Conservation (phyloP, 805 yeast species). For the Candida caryicola region DNA sequence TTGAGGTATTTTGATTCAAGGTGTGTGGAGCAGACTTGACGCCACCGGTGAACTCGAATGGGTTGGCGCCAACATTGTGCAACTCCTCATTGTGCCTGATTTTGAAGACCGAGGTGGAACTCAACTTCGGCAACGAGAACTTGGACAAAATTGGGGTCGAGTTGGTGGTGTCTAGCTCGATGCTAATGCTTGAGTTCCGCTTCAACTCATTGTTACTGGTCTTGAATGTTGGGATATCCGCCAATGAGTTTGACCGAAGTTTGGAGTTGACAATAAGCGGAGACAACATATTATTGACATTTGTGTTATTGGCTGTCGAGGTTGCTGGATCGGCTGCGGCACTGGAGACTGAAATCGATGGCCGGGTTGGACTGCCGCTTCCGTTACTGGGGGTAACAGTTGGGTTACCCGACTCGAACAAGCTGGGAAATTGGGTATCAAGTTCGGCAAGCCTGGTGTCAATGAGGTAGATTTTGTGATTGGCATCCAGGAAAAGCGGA, state of each 20-base stretch:
- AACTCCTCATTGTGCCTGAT: constrained; percentile 55
- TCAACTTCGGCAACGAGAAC: constrained; percentile 49
- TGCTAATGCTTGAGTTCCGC: constrained; percentile 6
- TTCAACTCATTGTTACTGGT: constrained; percentile 11
- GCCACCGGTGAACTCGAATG: constrained; percentile 13
- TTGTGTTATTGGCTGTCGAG: constrained; percentile 2
- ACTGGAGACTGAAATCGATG: constrained; percentile 4
- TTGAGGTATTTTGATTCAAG: constrained; percentile 11
- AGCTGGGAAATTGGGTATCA: constrained; percentile 15
- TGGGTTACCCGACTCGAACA: constrained; percentile 19
- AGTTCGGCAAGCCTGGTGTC: constrained; percentile 42
- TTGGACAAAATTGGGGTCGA: constrained; percentile 45
- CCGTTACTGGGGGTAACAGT: constrained; percentile 1
- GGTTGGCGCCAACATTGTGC: constrained; percentile 7
- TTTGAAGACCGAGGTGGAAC: constrained; percentile 31
- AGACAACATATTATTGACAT: constrained; percentile 9
- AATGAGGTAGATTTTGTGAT: constrained; percentile 41
- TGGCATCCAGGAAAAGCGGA: constrained; percentile 9
- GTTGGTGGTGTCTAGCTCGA: constrained; percentile 14
- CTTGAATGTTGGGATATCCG: constrained; percentile 13
- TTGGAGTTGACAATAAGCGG: constrained; percentile 8
- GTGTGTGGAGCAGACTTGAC: constrained; percentile 5
- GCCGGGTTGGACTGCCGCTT: constrained; percentile 1
- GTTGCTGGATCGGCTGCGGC: not conserved
- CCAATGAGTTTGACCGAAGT: constrained; percentile 17